phyloP scores from a whole-genome alignment of 2,329 filamentous ascomycete genomes.

The Pseudogymnoascus sp. region DNA sequence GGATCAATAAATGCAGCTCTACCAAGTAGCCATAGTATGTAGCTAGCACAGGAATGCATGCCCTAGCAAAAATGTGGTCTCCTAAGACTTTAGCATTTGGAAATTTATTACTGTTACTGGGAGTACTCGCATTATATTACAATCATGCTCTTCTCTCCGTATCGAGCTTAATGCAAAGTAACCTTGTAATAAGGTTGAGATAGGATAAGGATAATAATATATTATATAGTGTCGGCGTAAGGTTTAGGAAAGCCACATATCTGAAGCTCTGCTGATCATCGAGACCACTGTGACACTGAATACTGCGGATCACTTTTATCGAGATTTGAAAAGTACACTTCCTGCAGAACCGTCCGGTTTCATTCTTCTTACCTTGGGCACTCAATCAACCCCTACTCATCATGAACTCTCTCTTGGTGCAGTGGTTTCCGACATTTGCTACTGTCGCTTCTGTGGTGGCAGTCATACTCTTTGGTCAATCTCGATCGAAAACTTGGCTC shows the following conservation, averaged over 20 bases:
- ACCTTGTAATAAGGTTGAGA: background rate
- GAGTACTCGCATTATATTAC: background rate
- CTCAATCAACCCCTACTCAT: constrained; percentile 8
- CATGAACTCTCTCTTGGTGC: constrained; percentile 15
- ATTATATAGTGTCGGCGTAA: background rate
- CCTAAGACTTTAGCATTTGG: background rate
- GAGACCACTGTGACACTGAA: constrained; percentile 2
- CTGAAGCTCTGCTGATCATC: background rate
- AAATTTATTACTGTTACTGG: background rate
- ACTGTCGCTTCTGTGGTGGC: constrained; percentile 3
- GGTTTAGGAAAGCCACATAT: background rate
- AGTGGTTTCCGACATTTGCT: constrained; percentile 14
- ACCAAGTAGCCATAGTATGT: constrained; percentile 8
- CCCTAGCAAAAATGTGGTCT: background rate
- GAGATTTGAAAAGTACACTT: background rate
- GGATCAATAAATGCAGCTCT: constrained; percentile 17
- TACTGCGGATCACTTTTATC: background rate
- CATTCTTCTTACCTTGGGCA: background rate
- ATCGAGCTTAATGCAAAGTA: background rate
- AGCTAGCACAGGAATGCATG: background rate
- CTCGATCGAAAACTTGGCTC: constrained; percentile 10
- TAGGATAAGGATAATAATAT: constrained; percentile 3
- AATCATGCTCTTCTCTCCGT: background rate
- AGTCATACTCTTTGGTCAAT: constrained; percentile 9
- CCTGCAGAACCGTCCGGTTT: background rate